Conservation (phyloP, 192 early-diverging fungal genomes). For the Coemansia sp. region DNA sequence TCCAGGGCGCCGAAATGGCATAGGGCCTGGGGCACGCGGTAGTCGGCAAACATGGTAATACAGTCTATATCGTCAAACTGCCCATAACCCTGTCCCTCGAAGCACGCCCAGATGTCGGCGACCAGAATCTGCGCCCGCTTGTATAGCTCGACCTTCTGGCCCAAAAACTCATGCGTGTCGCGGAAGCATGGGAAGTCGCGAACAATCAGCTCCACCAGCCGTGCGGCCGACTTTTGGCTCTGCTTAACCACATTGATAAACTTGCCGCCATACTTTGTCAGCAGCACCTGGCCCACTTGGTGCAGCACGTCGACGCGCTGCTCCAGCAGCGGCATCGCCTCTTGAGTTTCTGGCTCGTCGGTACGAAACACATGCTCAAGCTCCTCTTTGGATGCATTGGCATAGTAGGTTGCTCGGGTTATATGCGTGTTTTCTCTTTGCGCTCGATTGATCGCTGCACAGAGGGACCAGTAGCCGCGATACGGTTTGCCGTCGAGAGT, state of each 20-base stretch:
- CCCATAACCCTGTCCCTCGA: conserved; percentile 64
- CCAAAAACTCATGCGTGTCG: conserved; percentile 61
- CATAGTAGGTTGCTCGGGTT: conserved; percentile 58
- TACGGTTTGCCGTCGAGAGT: conserved; percentile 56
- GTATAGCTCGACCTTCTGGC: conserved; percentile 60
- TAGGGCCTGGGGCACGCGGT: conserved; percentile 72
- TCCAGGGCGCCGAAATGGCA: conserved; percentile 65
- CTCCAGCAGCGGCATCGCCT: conserved; percentile 60
- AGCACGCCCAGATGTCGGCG: conserved; percentile 85
- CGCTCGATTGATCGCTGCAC: conserved; percentile 72
- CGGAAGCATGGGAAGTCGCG: conserved; percentile 64
- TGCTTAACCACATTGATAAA: conserved; percentile 60
- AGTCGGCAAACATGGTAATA: conserved; percentile 92
- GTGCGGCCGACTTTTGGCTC: conserved; percentile 56
- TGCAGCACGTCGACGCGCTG: conserved; percentile 63
- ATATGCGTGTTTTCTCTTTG: conserved; percentile 61
- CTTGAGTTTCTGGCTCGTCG: conserved; percentile 45
- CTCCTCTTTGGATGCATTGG: conserved; percentile 35
- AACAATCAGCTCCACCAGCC: conserved; percentile 58
- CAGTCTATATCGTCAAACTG: conserved; percentile 70
- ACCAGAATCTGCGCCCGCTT: conserved; percentile 85
- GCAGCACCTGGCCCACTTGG: conserved; percentile 68
- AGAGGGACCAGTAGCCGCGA: conserved; percentile 81
- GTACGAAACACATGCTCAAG: conserved; percentile 63
- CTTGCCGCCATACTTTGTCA: conserved; percentile 58